Conservation (phyloP, 225 moss, liverwort and hornwort genomes). For the Pseudisothecium myosuroides region DNA sequence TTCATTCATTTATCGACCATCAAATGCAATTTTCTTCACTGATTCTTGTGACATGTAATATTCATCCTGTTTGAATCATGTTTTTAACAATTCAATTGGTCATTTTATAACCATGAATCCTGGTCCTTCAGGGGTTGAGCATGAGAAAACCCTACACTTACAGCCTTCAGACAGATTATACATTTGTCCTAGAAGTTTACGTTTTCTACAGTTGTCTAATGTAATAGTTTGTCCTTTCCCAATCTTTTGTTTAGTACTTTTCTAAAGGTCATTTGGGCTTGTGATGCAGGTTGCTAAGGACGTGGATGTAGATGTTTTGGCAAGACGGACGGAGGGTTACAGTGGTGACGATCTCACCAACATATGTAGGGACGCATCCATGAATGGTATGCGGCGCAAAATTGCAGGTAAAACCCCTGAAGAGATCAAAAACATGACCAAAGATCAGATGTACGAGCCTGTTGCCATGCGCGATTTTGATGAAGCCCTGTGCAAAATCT, state of each 20-base stretch:
- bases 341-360: slow-evolving; percentile 99
- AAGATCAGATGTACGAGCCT: slow-evolving; percentile 98
- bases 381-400: slow-evolving; percentile 99
- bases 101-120: neutral
- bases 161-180: too few relatives aligned
- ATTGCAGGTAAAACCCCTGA: slow-evolving; percentile 98
- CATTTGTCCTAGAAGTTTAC: neutral
- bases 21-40: neutral
- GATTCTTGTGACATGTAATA: neutral
- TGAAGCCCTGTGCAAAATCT: slow-evolving; percentile 81
- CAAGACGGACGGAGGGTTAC: slow-evolving; percentile 91
- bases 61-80: neutral
- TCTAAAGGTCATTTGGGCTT: neutral
- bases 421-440: slow-evolving; percentile 98
- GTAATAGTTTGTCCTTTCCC: neutral
- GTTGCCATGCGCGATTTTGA: slow-evolving; percentile 98
- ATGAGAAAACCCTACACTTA: neutral
- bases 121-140: neutral
- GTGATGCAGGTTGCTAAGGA: slow-evolving; percentile 74
- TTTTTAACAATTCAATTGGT: neutral
- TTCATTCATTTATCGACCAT: neutral
- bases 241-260: neutral
- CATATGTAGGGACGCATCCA: slow-evolving; percentile 96
- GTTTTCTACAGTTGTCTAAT: neutral
- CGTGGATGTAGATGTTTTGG: slow-evolving; percentile 78